Conservation (phyloP, 208 protist genomes). For the Trypanosoma grayi region DNA sequence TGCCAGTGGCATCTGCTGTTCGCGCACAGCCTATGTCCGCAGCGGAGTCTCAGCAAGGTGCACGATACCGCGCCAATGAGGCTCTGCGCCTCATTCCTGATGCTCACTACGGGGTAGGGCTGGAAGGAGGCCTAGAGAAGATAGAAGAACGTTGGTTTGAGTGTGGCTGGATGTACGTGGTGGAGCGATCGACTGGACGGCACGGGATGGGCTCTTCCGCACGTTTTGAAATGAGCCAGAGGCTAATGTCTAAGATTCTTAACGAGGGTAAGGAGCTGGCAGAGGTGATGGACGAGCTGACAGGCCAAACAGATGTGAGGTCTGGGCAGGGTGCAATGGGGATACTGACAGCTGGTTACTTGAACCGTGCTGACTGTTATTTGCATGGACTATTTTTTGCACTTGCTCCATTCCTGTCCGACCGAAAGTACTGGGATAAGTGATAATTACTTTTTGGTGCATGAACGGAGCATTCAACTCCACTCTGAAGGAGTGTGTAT, state of each 20-base stretch:
- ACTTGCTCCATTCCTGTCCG: constrained; percentile 75
- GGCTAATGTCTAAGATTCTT: constrained; percentile 65
- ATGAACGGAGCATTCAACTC: no score
- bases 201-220: constrained; percentile 67
- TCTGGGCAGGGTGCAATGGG: constrained; percentile 81
- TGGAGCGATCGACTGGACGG: constrained; percentile 47
- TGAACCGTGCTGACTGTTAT: constrained; percentile 63
- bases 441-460: constrained; percentile 8
- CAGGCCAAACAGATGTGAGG: constrained; percentile 68
- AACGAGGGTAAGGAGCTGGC: constrained; percentile 72
- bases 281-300: constrained; percentile 77
- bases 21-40: constrained; percentile 71
- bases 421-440: constrained; percentile 59
- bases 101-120: constrained; percentile 68
- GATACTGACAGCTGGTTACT: constrained; percentile 62
- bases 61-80: constrained; percentile 44
- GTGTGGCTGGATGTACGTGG: constrained; percentile 78
- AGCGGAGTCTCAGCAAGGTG: constrained; percentile 61
- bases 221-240: constrained; percentile 76
- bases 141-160: constrained; percentile 72
- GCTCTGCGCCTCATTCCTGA: constrained; percentile 43
- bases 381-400: constrained; percentile 78
- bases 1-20: constrained; percentile 50
- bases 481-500: no score
- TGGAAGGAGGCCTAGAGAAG: constrained; percentile 76